These are phyloP conservation scores for Sarocladium brachiariae DNA, from an alignment of 2,329 filamentous ascomycete genomes.

Conservation along the genomic window DNA sequence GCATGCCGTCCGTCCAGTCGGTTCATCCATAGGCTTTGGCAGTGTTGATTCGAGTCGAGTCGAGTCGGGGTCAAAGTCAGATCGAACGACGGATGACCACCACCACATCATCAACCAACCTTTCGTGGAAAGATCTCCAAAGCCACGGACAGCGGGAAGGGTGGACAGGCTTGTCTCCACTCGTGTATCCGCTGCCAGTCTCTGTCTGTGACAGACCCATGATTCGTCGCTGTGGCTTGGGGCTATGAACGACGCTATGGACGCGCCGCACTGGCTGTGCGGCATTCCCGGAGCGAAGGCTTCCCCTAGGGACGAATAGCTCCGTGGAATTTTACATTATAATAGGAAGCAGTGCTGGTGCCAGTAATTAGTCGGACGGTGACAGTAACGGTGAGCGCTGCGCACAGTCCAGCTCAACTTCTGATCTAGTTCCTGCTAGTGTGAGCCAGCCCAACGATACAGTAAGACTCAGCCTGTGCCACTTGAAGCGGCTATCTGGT, in stretches of 20 bases:
- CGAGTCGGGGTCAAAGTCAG: too few species aligned
- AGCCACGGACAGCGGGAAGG: constrained; percentile 1
- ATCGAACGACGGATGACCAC: too few species aligned
- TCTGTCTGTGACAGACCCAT: neutral
- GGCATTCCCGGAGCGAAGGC: neutral
- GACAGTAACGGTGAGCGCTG: too few species aligned
- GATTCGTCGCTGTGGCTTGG: constrained; percentile 1
- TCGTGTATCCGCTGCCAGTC: neutral
- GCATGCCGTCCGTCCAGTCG: too few species aligned
- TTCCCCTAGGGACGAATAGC: too few species aligned
- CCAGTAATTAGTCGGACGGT: too few species aligned
- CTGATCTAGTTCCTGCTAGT: too few species aligned
- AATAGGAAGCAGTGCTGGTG: neutral
- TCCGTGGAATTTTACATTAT: too few species aligned
- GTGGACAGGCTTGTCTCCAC: neutral
- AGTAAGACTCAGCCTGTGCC: neutral
- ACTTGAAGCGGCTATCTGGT: neutral
- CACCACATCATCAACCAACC: too few species aligned
- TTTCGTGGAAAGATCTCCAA: neutral
- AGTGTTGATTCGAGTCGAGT: too few species aligned
- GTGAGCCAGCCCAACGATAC: too few species aligned
- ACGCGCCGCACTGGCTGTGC: neutral
- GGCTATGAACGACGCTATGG: neutral
- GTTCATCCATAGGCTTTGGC: too few species aligned
- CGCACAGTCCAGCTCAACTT: neutral